These are phyloP conservation scores for Trametes coccinea DNA, from an alignment of 768 basidiomycete species.

Conservation along the genomic window DNA sequence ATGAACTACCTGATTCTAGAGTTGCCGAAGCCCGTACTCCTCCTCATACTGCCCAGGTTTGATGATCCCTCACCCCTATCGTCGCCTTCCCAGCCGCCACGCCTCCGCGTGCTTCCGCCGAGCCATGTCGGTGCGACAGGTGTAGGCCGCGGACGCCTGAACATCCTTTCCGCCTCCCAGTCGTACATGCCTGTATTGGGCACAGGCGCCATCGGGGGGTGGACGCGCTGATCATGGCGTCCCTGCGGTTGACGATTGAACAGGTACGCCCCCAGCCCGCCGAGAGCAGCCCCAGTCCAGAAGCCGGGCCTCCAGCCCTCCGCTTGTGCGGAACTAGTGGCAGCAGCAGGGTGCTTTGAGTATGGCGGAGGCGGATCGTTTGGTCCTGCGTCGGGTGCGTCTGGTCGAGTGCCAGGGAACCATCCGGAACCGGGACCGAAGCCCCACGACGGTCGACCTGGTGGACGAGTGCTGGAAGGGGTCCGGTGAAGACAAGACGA, in stretches of 20 bases:
- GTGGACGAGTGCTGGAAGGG: slow-evolving; percentile 32
- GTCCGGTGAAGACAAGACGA: slow-evolving; percentile 49
- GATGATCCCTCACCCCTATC: slow-evolving; percentile 73
- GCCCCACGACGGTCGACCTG: slow-evolving; percentile 38
- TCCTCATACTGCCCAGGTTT: slow-evolving; percentile 67
- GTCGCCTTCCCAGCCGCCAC: slow-evolving; percentile 31
- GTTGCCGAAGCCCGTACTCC: slow-evolving; percentile 80
- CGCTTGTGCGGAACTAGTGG: slow-evolving; percentile 35
- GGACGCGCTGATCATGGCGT: slow-evolving; percentile 30
- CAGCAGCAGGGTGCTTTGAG: slow-evolving; percentile 35
- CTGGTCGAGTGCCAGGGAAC: slow-evolving; percentile 49
- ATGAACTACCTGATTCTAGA: slow-evolving; percentile 63
- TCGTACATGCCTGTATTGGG: slow-evolving; percentile 43
- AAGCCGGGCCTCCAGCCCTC: slow-evolving; percentile 70
- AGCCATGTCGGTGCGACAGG: slow-evolving; percentile 31
- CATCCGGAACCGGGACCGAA: slow-evolving; percentile 46
- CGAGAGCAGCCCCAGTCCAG: slow-evolving; percentile 80
- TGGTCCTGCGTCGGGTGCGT: slow-evolving; percentile 34
- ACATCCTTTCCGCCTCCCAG: slow-evolving; percentile 53
- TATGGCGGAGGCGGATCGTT: slow-evolving; percentile 58
- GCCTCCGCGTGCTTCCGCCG: slow-evolving; percentile 13
- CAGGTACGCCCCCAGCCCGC: slow-evolving; percentile 64
- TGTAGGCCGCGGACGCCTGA: slow-evolving; percentile 25
- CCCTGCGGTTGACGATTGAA: slow-evolving; percentile 40
- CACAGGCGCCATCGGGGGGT: not conserved